These are phyloP conservation scores for Diplocarpon rosae DNA, from an alignment of 2,329 filamentous ascomycete species.

Conservation along the genomic window DNA sequence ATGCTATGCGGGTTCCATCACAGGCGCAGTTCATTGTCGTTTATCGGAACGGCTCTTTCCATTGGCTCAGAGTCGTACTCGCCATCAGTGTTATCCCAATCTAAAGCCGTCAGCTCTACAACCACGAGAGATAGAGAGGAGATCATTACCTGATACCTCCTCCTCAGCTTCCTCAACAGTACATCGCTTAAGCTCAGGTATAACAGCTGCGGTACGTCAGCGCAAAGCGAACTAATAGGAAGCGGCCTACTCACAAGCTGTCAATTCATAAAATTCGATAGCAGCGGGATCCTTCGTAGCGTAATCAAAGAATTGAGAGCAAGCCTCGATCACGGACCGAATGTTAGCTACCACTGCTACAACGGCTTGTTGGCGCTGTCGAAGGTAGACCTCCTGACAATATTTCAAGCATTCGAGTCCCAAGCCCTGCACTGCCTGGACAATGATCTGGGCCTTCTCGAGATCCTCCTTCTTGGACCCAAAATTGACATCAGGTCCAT, in stretches of 20 bases:
- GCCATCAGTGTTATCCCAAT: constrained; percentile 27
- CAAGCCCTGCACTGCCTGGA: constrained; percentile 16
- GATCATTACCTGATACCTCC: constrained; percentile 29
- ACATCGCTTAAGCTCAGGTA: constrained; percentile 19
- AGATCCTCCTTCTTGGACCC: constrained; percentile 9
- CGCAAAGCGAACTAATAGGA: neutral
- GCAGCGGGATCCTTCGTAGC: constrained; percentile 10
- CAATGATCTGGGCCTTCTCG: constrained; percentile 9
- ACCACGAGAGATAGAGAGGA: neutral
- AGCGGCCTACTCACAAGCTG: constrained; percentile 13
- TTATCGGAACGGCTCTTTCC: constrained; percentile 35
- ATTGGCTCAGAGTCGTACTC: constrained; percentile 37
- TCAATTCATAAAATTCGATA: constrained; percentile 11
- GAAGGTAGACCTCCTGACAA: constrained; percentile 23
- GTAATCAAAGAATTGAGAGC: constrained; percentile 19
- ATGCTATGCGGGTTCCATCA: neutral
- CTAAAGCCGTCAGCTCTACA: constrained; percentile 8
- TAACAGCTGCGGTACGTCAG: constrained; percentile 18
- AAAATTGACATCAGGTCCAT: constrained; percentile 10
- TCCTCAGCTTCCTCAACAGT: constrained; percentile 30
- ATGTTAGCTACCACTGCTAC: constrained; percentile 21
- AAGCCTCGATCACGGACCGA: constrained; percentile 18
- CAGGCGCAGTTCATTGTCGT: constrained; percentile 1
- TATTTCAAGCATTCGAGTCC: constrained; percentile 24
- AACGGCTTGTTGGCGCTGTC: constrained; percentile 20